Conservation (phyloP, 2,329 filamentous ascomycete species). For the Curvularia spicifera region DNA sequence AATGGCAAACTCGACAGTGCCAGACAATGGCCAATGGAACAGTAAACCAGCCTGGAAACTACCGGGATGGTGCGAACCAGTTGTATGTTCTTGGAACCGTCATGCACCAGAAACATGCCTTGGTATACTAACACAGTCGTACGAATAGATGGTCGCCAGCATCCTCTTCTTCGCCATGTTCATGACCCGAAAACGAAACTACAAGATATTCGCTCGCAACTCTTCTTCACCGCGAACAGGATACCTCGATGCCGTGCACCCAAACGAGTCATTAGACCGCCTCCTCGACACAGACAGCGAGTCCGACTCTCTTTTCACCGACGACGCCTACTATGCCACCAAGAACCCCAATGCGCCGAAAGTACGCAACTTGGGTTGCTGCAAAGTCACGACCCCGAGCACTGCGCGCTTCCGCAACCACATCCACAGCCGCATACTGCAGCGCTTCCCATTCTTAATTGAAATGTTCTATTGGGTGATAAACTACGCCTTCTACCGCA, state of each 20-base stretch:
- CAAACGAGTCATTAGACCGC: conserved; percentile 49
- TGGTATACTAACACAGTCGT: conserved; percentile 14
- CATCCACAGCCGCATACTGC: conserved; percentile 67
- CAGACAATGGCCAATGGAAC: conserved; percentile 43
- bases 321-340: conserved; percentile 43
- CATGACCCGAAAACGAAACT: conserved; percentile 56
- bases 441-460: conserved; percentile 72
- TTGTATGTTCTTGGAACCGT: conserved; percentile 36
- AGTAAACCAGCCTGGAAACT: conserved; percentile 52
- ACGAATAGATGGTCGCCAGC: conserved; percentile 55
- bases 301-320: conserved; percentile 37
- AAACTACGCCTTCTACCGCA: conserved; percentile 68
- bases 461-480: conserved; percentile 78
- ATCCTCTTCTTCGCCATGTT: conserved; percentile 59
- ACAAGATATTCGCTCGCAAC: conserved; percentile 47
- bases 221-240: conserved; percentile 28
- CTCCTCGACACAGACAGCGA: conserved; percentile 50
- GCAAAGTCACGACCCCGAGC: conserved; percentile 61
- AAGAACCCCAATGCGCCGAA: conserved; percentile 54
- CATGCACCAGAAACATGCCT: too few relatives aligned
- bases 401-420: conserved; percentile 66
- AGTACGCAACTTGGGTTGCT: conserved; percentile 59
- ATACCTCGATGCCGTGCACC: conserved; percentile 44
- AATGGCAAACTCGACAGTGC: conserved; percentile 23
- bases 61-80: conserved; percentile 52